Percentiles rank a stretch among this genome's conserved stretches.
Evolutionary conservation across 2,329 filamentous ascomycete genomes (phyloP).

Genomic region (Pyrenophora teres): DNA sequence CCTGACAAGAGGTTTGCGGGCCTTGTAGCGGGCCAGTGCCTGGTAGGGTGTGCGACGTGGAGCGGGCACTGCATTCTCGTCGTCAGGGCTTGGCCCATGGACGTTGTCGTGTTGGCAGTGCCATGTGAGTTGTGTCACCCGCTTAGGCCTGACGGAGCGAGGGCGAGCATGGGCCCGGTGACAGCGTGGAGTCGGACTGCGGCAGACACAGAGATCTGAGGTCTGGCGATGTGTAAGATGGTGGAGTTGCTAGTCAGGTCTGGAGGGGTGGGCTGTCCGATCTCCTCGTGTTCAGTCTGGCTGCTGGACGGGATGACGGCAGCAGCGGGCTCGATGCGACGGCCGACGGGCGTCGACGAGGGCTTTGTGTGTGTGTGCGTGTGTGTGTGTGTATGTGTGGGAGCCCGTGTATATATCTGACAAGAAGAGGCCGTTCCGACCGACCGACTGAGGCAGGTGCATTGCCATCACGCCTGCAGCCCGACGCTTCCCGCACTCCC

Average conservation of each 20-base stretch:
- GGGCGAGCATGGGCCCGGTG: constrained; percentile 11
- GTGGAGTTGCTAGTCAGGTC: constrained; percentile 4
- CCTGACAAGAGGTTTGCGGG: constrained; percentile 21
- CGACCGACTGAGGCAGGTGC: neutral
- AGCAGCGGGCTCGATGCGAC: constrained; percentile 2
- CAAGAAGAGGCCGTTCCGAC: too few relatives aligned
- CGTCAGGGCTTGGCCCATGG: constrained; percentile 15
- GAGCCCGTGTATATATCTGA: constrained; percentile 6
- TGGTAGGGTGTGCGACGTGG: constrained; percentile 8
- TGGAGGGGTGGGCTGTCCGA: constrained; percentile 7
- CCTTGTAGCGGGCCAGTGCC: constrained; percentile 5
- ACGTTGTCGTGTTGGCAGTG: constrained; percentile 34
- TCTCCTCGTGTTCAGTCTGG: constrained; percentile 8
- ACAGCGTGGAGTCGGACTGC: constrained; percentile 14
- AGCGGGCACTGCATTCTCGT: constrained; percentile 23
- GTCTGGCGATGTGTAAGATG: constrained; percentile 13
- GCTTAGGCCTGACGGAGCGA: constrained; percentile 16
- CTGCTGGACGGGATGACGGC: neutral
- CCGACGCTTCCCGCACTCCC: constrained; percentile 11
- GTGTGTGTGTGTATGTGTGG: too few relatives aligned
- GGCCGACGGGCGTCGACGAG: constrained; percentile 3
- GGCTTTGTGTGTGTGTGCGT: neutral
- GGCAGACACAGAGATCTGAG: constrained; percentile 21
- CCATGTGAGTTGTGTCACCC: constrained; percentile 25
- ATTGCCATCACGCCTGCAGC: neutral